These are phyloP conservation scores for Fusarium floridanum DNA, from an alignment of 2,329 filamentous ascomycete species.

Conservation along the genomic window DNA sequence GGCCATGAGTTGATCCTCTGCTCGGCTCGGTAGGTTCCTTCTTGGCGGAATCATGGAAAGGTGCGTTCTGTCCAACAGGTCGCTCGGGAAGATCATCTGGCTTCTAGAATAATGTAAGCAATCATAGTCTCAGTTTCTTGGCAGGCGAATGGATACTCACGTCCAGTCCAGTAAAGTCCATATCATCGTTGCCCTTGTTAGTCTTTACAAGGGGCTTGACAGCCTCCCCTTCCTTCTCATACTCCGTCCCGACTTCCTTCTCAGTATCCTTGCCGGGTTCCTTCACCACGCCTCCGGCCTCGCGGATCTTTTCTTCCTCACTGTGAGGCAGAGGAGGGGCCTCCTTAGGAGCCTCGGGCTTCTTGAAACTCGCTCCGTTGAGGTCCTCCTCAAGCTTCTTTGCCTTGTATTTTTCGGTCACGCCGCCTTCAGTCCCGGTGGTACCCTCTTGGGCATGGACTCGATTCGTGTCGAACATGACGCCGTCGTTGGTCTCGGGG, in stretches of 20 bases:
- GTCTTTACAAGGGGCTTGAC: slow-evolving; percentile 56
- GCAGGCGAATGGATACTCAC: slow-evolving; percentile 38
- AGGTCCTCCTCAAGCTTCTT: slow-evolving; percentile 75
- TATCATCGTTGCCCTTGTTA: slow-evolving; percentile 53
- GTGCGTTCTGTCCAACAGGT: slow-evolving; percentile 79
- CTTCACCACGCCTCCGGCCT: slow-evolving; percentile 49
- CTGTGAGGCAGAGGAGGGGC: slow-evolving; percentile 84
- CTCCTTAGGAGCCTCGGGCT: slow-evolving; percentile 87
- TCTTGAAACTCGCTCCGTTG: slow-evolving; percentile 76
- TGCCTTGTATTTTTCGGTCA: slow-evolving; percentile 87
- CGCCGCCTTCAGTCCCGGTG: slow-evolving; percentile 88
- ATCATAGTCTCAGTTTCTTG: neutral
- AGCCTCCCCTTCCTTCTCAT: slow-evolving; percentile 23
- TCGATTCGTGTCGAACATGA: slow-evolving; percentile 91
- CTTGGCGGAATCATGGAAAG: slow-evolving; percentile 74
- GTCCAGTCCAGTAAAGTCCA: slow-evolving; percentile 53
- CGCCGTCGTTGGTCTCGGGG: slow-evolving; percentile 78
- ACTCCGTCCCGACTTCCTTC: slow-evolving; percentile 11
- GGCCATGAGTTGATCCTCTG: slow-evolving; percentile 48
- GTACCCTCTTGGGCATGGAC: slow-evolving; percentile 84
- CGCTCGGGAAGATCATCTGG: slow-evolving; percentile 84
- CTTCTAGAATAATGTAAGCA: slow-evolving; percentile 68
- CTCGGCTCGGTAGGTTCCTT: slow-evolving; percentile 72
- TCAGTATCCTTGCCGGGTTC: neutral
- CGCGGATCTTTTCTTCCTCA: slow-evolving; percentile 77